Base-by-base conservation (phyloP, 257 asterid genomes). In the Thymus quinquecostatus region DNA sequence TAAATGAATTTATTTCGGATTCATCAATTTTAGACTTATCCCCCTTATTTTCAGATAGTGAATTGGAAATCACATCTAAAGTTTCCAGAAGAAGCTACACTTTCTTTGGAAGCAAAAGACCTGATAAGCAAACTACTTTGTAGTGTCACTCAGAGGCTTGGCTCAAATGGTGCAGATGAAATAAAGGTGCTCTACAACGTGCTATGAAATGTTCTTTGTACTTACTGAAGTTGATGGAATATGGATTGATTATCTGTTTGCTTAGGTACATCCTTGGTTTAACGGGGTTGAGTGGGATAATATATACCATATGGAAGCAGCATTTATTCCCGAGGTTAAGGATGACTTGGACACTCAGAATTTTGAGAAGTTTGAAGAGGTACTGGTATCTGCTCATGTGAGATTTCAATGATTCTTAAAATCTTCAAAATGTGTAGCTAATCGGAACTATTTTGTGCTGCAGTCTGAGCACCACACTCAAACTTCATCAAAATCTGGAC, bases 291-390 rank as follows among this genome's bases (percentile, higher is more conserved):
- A 88, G 75, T 93, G 98, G 98, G 91, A 85, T 49, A 86, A 79
- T 80, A 86, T 93, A 81, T 93, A 83, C 83, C 78, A 90, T 55
- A 85, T 86, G 80, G 96, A 91, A 63, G 98, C 98, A 80, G 97
- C 97, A 53, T 91, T 90, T 77, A 85, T 87, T 79, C 98, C 98
- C 45, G 96, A 90, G 78, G 98, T 93, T 74, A 87, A 86, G 48
- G 97, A 93, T 80, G 97, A 93, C 80, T 77, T 93, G 81, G 98
- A 93, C 80, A 93, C 98, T 64, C 97, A 93, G 78, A 92, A 92
- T 79, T 92, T 92, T 70, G 98, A 92, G 80, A 92, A 92, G 78
- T 92, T 92, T 68, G 98, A 93, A 33, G 97, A 93, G 92, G 98
- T 93, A 77, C 56, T 43, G 56, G 3, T 63, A 34, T 57, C 13